Conservation (phyloP, 805 yeast genomes). For the Cyberlindnera mississippiensis region DNA sequence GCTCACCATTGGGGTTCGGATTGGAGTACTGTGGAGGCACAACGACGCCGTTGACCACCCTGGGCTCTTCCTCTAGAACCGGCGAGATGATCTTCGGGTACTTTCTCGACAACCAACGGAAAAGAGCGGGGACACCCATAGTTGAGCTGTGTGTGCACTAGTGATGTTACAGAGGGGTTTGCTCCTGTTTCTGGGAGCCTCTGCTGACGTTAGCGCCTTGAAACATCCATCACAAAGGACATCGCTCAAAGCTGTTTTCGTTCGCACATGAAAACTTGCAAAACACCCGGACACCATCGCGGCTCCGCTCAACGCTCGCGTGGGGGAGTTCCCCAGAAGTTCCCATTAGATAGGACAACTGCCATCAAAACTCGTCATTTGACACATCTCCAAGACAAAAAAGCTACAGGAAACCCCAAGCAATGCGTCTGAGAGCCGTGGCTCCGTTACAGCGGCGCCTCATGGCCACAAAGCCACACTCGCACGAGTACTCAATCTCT, state of each 20-base stretch:
- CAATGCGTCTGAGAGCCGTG: neutral
- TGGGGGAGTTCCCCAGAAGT: too few relatives aligned
- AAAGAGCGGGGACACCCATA: slow-evolving; percentile 98
- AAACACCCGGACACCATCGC: too few relatives aligned
- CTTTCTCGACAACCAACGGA: slow-evolving; percentile 90
- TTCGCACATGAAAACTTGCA: too few relatives aligned
- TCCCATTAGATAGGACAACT: too few relatives aligned
- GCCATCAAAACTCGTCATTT: too few relatives aligned
- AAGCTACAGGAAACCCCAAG: too few relatives aligned
- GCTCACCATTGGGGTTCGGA: slow-evolving; percentile 93
- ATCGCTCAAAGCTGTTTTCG: too few relatives aligned
- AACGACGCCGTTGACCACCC: slow-evolving; percentile 53
- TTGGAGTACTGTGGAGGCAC: slow-evolving; percentile 65
- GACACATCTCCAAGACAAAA: too few relatives aligned
- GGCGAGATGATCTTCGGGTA: slow-evolving; percentile 94
- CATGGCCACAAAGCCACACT: neutral
- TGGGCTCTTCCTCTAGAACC: slow-evolving; percentile 70
- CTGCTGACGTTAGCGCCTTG: neutral
- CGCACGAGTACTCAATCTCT: slow-evolving; percentile 22
- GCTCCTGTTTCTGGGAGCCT: neutral
- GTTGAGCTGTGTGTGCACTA: neutral
- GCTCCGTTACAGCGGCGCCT: slow-evolving; percentile 3
- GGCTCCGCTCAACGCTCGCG: too few relatives aligned
- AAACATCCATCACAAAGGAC: neutral
- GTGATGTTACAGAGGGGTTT: neutral